phyloP scores from a whole-genome alignment of 495 filamentous ascomycete species.

The Podospora pseudoanserina region DNA sequence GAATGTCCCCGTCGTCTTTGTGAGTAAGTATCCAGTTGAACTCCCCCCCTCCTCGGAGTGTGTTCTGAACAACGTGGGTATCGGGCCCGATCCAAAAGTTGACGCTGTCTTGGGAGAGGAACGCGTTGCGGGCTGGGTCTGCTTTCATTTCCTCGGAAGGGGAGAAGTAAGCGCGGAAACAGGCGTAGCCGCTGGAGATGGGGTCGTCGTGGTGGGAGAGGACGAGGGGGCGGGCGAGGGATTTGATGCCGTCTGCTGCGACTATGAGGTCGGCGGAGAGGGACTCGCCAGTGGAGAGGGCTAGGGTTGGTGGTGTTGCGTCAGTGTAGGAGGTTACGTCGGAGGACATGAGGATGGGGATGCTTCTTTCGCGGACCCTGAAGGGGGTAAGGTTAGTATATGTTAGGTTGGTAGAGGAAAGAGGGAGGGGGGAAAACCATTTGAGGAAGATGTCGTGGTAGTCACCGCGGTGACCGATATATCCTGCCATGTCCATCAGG shows the following conservation, averaged over 20 bases:
- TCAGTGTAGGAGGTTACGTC: conserved; percentile 49
- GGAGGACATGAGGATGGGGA: conserved; percentile 46
- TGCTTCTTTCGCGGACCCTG: conserved; percentile 42
- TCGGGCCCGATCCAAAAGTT: conserved; percentile 54
- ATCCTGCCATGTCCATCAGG: conserved; percentile 56
- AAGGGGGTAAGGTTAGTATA: not conserved
- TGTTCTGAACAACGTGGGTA: conserved; percentile 48
- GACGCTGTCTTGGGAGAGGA: conserved; percentile 47
- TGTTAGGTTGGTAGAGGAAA: not conserved
- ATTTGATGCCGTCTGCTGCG: conserved; percentile 47
- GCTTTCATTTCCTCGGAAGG: conserved; percentile 39
- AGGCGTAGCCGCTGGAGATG: conserved; percentile 46
- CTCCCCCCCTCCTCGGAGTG: conserved; percentile 46
- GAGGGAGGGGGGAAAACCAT: conserved; percentile 19
- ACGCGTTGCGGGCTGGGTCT: conserved; percentile 44
- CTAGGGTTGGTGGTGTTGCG: conserved; percentile 23
- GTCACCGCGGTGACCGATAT: conserved; percentile 52
- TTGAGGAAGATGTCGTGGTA: conserved; percentile 52
- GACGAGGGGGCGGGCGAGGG: conserved; percentile 42
- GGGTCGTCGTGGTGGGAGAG: conserved; percentile 47
- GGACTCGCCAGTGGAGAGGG: conserved; percentile 26
- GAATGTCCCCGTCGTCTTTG: conserved; percentile 44
- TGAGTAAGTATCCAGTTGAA: conserved; percentile 53
- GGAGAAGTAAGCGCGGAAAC: conserved; percentile 45
- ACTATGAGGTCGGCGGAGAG: conserved; percentile 31